These are phyloP conservation scores for Curvularia lunata DNA, from an alignment of 2,329 filamentous ascomycete species.

Conservation along the genomic window DNA sequence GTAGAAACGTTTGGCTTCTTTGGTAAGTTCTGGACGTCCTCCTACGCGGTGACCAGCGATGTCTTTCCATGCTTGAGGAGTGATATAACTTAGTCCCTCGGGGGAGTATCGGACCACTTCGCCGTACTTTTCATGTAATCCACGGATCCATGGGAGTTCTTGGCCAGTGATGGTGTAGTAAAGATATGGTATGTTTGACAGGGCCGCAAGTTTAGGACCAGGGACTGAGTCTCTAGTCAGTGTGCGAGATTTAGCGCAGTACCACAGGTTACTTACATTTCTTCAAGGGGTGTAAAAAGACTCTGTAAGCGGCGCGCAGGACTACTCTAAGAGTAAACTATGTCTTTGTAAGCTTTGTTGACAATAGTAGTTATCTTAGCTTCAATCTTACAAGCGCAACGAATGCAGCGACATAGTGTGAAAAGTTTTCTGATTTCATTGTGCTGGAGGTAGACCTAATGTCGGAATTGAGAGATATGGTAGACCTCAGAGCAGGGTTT, in stretches of 20 bases:
- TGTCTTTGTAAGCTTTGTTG: too few species aligned
- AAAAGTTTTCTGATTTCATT: too few species aligned
- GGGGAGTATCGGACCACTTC: conserved; percentile 14
- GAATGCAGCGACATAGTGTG: too few species aligned
- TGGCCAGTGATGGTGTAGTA: not conserved
- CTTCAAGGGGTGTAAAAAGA: conserved; percentile 4
- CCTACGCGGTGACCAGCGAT: conserved; percentile 9
- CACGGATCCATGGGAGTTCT: not conserved
- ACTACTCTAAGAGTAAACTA: too few species aligned
- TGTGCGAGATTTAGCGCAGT: not conserved
- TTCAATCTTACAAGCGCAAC: too few species aligned
- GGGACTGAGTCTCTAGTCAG: not conserved
- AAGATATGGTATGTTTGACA: not conserved
- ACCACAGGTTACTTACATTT: conserved; percentile 3
- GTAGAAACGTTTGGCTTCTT: not conserved
- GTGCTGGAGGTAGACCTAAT: too few species aligned
- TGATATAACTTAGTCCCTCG: conserved; percentile 7
- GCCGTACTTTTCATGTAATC: conserved; percentile 10
- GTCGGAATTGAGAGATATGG: too few species aligned
- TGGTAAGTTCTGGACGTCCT: conserved; percentile 1
- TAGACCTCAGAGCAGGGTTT: too few species aligned
- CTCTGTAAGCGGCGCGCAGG: not conserved
- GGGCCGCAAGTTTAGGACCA: not conserved
- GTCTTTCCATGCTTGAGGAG: conserved; percentile 16
- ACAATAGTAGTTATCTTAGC: too few species aligned